These are phyloP conservation scores for Hirsutella rhossiliensis DNA, from an alignment of 2,329 filamentous ascomycete species.

Conservation along the genomic window DNA sequence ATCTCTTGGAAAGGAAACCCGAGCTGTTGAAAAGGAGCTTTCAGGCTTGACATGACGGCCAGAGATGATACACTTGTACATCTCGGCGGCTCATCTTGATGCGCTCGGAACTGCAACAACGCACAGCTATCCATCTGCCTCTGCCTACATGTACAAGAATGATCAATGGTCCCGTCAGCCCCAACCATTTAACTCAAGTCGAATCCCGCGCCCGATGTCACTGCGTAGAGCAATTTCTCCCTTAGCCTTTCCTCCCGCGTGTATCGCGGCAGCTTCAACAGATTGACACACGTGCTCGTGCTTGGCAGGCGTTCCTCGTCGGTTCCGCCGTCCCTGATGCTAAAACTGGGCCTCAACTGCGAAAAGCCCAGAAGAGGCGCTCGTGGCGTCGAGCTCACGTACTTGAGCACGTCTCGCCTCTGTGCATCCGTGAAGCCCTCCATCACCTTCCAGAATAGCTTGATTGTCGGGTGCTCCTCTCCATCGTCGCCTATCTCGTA, in stretches of 20 bases:
- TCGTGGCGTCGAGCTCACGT: slow-evolving; percentile 86
- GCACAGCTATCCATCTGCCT: background rate
- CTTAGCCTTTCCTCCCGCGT: slow-evolving; percentile 50
- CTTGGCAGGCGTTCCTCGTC: slow-evolving; percentile 68
- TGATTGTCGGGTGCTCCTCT: slow-evolving; percentile 71
- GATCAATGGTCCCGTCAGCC: too few species aligned
- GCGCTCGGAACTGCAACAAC: too few species aligned
- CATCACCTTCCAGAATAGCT: slow-evolving; percentile 89
- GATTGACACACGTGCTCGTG: slow-evolving; percentile 90
- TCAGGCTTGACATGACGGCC: slow-evolving; percentile 17
- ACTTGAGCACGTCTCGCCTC: slow-evolving; percentile 78
- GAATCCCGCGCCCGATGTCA: slow-evolving; percentile 85
- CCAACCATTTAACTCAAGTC: slow-evolving; percentile 49
- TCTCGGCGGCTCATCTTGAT: background rate
- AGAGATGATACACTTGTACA: background rate
- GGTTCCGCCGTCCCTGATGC: slow-evolving; percentile 62
- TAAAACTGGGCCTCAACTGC: slow-evolving; percentile 75
- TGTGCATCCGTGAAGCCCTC: slow-evolving; percentile 61
- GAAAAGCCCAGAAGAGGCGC: slow-evolving; percentile 83
- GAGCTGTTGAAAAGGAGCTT: slow-evolving; percentile 42
- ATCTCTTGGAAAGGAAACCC: slow-evolving; percentile 63
- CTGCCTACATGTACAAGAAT: too few species aligned
- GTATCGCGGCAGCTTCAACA: slow-evolving; percentile 86
- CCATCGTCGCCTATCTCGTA: slow-evolving; percentile 86
- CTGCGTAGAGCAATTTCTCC: slow-evolving; percentile 78